Evolutionary conservation across 352 stramenopile species (phyloP).

Genomic region (Phytophthora kernoviae): DNA sequence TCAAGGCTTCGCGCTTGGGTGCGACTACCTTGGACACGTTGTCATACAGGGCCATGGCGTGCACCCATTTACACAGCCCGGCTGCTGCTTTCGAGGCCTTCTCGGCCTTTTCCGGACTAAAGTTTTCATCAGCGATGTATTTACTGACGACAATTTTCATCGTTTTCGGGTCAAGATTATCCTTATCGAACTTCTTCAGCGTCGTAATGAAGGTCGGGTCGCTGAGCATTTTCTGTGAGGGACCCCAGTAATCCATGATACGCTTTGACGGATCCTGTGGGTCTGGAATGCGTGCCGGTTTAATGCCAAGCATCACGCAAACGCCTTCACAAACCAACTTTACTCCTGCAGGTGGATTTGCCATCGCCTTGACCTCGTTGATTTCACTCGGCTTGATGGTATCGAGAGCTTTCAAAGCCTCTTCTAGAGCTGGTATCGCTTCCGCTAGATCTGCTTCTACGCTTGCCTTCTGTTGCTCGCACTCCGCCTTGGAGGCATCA

Average conservation of each 20-base stretch:
- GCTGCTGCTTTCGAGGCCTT: constrained; percentile 93
- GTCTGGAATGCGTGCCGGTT: constrained; percentile 92
- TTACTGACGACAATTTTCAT: constrained; percentile 90
- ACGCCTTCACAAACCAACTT: constrained; percentile 94
- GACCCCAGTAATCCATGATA: constrained; percentile 96
- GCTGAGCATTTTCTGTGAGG: constrained; percentile 93
- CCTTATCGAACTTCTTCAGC: constrained; percentile 92
- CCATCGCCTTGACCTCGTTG: constrained; percentile 93
- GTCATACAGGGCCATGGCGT: constrained; percentile 94
- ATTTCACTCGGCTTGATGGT: constrained; percentile 94
- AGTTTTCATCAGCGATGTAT: constrained; percentile 93
- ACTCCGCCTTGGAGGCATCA: constrained; percentile 86
- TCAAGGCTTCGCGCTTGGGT: constrained; percentile 91
- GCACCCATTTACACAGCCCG: constrained; percentile 94
- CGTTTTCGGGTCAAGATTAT: constrained; percentile 88
- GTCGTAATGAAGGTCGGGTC: constrained; percentile 92
- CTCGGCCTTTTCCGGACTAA: constrained; percentile 91
- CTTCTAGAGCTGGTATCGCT: constrained; percentile 92
- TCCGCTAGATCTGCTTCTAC: constrained; percentile 92
- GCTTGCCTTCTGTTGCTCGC: constrained; percentile 89
- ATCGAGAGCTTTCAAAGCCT: constrained; percentile 92
- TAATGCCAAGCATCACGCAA: constrained; percentile 95
- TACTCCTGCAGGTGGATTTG: constrained; percentile 92
- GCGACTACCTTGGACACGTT: constrained; percentile 93
- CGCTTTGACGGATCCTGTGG: constrained; percentile 90